Conservation (phyloP, 1,284 basidiomycete genomes). For the Boletus mariae region DNA sequence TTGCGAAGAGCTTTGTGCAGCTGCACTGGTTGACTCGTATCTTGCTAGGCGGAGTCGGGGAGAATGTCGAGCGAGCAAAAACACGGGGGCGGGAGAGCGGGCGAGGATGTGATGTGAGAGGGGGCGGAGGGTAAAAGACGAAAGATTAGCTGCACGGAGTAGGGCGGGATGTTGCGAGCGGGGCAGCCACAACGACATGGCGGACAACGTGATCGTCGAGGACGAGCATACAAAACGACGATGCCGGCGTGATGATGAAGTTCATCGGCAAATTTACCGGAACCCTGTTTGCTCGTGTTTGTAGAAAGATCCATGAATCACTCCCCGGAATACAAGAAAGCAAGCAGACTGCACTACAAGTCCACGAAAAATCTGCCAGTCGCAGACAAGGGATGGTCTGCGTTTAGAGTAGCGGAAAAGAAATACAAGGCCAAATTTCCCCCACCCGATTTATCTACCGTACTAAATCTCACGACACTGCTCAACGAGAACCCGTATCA, state of each 20-base stretch:
- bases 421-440: slow-evolving; percentile 73
- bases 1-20: slow-evolving; percentile 15
- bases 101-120: not conserved
- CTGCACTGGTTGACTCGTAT: slow-evolving; percentile 15
- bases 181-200: slow-evolving; percentile 66
- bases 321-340: slow-evolving; percentile 55
- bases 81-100: slow-evolving; percentile 18
- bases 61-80: slow-evolving; percentile 12
- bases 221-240: not conserved
- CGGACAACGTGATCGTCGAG: not conserved
- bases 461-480: slow-evolving; percentile 56
- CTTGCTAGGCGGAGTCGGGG: slow-evolving; percentile 6
- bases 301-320: slow-evolving; percentile 16
- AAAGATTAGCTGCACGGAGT: slow-evolving; percentile 39
- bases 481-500: slow-evolving; percentile 1
- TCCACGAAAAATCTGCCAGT: slow-evolving; percentile 49
- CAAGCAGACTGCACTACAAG: slow-evolving; percentile 53
- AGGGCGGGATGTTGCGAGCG: slow-evolving; percentile 45
- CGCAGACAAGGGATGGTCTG: slow-evolving; percentile 55
- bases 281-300: slow-evolving; percentile 28
- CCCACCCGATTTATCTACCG: slow-evolving; percentile 63
- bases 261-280: slow-evolving; percentile 14
- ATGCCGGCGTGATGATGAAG: not conserved
- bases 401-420: slow-evolving; percentile 74
- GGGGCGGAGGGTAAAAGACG: slow-evolving; percentile 16